Conservation (phyloP, 768 basidiomycete genomes). For the Punctularia strigosozonata region DNA sequence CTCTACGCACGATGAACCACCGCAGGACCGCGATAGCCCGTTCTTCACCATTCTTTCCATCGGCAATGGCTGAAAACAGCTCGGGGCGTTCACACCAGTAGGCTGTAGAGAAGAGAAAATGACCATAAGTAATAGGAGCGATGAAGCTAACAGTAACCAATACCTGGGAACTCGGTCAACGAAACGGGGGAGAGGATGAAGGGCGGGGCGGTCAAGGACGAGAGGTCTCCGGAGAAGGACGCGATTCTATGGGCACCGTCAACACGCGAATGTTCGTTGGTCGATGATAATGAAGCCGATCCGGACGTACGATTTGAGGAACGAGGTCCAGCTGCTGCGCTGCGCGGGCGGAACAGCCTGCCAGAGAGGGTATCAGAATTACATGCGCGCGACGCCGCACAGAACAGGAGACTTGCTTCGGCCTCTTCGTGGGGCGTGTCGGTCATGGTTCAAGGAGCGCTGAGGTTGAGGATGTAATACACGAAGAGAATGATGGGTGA, state of each 20-base stretch:
- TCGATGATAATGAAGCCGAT: neutral
- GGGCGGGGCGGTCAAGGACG: slow-evolving; percentile 72
- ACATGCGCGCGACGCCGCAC: too few relatives aligned
- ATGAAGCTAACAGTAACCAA: too few relatives aligned
- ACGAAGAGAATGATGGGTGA: too few relatives aligned
- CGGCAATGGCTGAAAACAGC: slow-evolving; percentile 78
- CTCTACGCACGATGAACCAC: slow-evolving; percentile 80
- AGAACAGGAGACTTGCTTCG: too few relatives aligned
- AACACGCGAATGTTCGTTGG: slow-evolving; percentile 5
- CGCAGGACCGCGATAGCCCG: slow-evolving; percentile 71
- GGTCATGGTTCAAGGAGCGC: too few relatives aligned
- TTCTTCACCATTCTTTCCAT: slow-evolving; percentile 61
- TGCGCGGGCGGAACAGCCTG: slow-evolving; percentile 74
- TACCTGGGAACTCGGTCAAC: slow-evolving; percentile 85
- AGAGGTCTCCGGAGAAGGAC: slow-evolving; percentile 81
- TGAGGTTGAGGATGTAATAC: too few relatives aligned
- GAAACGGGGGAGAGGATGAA: slow-evolving; percentile 91
- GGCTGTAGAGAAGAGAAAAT: slow-evolving; percentile 36
- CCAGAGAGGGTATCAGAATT: too few relatives aligned
- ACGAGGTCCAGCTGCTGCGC: slow-evolving; percentile 79
- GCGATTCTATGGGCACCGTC: slow-evolving; percentile 43
- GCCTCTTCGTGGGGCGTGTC: too few relatives aligned
- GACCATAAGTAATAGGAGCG: too few relatives aligned
- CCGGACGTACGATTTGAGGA: slow-evolving; percentile 73
- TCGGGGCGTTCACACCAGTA: slow-evolving; percentile 97